Evolutionary conservation across 495 filamentous ascomycete genomes (phyloP), one percentile per base, ranked within the genome.

Genomic region (Aspergillus ellipticus): DNA sequence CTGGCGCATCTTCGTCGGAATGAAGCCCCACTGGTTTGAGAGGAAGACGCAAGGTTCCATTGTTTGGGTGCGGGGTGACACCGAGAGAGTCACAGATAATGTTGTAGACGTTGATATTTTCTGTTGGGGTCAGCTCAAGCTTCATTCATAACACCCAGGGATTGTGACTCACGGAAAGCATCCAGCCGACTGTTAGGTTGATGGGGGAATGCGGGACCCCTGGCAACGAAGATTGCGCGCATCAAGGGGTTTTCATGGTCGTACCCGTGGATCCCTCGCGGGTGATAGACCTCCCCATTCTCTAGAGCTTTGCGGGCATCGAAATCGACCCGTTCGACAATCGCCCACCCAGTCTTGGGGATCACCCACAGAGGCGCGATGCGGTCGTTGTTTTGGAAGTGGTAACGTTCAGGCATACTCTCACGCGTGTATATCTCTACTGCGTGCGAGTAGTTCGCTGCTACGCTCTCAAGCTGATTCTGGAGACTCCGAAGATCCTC

Each of bases 91-190:
- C 90, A 63, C 92, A 97, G 29, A 99, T 67, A 49, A 97, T 89
- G 60, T 96, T 95, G 66, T 97, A 97, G 1, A 99, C 89, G 60
- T 99, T 92, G 53, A 79, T 89, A 57, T 99, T 99, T 82, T 94
- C 87, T 90, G 64, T 22, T 8, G 0, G 6, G 13, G 51, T 42
- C 49, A 56, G 53, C 55, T 46, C 24, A 39, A 15, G 10, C 3
- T 17, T 26, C 24, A 17, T 54, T 7, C 1, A 22, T 45, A 22
- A 9, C 17, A 6, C 2, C 19, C 29, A 42, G 28, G 16, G 31
- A 1, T 19, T 29, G 17, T 15, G 10, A 83, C 89, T 82, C 78
- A 94, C 89, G 90, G 69, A 97, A 97, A n/a, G 73, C 68, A 15
- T 90, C 85, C 13, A 96, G 63, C 53, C 84, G 82, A 69, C 89